Conservation (phyloP, 2,329 filamentous ascomycete species). For the Aureobasidium sp. region DNA sequence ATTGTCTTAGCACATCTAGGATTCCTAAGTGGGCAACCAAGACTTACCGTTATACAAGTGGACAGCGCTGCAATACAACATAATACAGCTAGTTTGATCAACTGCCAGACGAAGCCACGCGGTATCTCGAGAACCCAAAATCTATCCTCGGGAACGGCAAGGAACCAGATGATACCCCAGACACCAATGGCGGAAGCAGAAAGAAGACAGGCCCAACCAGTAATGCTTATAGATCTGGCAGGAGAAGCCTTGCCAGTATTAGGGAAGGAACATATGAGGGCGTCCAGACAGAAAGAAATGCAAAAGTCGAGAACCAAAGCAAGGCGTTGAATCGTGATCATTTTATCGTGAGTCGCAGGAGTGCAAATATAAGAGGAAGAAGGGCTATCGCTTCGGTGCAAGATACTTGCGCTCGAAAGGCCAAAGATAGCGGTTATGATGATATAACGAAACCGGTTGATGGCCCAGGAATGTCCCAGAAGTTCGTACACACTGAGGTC, state of each 20-base stretch:
- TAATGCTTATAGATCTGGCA: constrained; percentile 16
- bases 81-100: constrained; percentile 22
- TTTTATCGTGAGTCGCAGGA: constrained; percentile 26
- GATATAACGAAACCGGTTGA: constrained; percentile 31
- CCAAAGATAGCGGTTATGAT: constrained; percentile 32
- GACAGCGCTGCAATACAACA: constrained; percentile 22
- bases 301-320: constrained; percentile 34
- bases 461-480: constrained; percentile 25
- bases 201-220: constrained; percentile 25
- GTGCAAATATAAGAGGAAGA: constrained; percentile 45
- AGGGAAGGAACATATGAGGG: constrained; percentile 4
- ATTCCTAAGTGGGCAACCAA: no score
- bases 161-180: constrained; percentile 29
- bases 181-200: constrained; percentile 31
- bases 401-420: constrained; percentile 31
- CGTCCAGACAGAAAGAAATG: constrained; percentile 29
- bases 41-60: constrained; percentile 24
- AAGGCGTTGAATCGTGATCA: constrained; percentile 32
- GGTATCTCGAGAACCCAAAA: constrained; percentile 32
- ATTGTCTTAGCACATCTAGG: constrained; percentile 7
- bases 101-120: constrained; percentile 30
- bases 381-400: constrained; percentile 29
- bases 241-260: neutral
- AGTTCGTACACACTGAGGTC: constrained; percentile 26
- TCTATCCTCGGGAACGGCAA: constrained; percentile 30